Base-by-base conservation (phyloP, 2,329 filamentous ascomycete genomes). In the Thermomyces lanuginosus region DNA sequence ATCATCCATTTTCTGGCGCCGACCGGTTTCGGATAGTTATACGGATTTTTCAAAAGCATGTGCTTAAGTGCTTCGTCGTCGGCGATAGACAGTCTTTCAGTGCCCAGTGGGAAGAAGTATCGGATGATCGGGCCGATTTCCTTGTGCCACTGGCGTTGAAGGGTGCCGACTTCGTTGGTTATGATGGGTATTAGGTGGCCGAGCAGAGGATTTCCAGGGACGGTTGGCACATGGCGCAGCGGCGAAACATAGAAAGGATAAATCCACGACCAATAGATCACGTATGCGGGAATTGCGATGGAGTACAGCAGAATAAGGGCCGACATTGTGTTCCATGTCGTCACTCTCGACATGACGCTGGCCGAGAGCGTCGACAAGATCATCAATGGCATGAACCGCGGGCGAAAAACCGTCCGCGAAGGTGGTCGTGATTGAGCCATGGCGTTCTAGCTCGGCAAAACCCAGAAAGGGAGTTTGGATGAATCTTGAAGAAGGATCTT, bases 51-150 rank as follows among this genome's bases (percentile, higher is more conserved):
- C 34, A 57, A 41, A 1, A 54, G 59, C 48, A 60, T 54, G 28
- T 60, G 53, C 37, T 54, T 53, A 23, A 61, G 47, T 9, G 52
- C 52, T 26, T 55, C 52, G 28, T 61, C 55, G 24, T 58, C 54
- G 31, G 56, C 55, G 22, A 61, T 40, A 3, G 56, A 54, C 6
- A 61, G 45, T 20, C 57, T 47, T 38, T 60, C 57, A 13, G 49
- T 45, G 25, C 57, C 58, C 19, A 60, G 54, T 13, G 56, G 58
- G 31, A 60, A 60, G 45, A 56, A 60, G 34, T 60, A 61, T 28
- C 58, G 48, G 27, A 60, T 49, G 23, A 60, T 56, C 16, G 51
- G 46, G 9, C 56, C 56, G 24, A 56, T 44, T 13, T 50, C 26
- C 19, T 48, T 32, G 36, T 60, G 56, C 57, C 58, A 61, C 31